phyloP scores from a whole-genome alignment of 1,284 basidiomycete genomes.

The Austroboletus rostrupii region DNA sequence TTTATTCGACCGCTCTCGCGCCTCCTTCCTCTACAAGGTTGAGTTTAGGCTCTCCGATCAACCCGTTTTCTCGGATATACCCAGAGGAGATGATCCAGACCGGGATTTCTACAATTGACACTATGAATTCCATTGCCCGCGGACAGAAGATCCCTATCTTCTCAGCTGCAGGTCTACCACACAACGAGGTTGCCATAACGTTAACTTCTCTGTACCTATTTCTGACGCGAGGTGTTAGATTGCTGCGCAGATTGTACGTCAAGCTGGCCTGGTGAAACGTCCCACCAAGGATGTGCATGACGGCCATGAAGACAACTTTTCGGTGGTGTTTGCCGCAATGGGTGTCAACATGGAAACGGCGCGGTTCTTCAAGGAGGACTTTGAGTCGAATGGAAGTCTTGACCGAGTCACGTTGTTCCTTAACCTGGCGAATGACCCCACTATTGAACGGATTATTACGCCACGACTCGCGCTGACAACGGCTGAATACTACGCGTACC shows the following conservation, averaged over 20 bases:
- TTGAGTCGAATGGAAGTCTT: conserved; percentile 97
- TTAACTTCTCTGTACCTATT: conserved; percentile 16
- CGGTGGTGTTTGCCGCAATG: conserved; percentile 99
- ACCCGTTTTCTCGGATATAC: conserved; percentile 98
- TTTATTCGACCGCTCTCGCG: conserved; percentile 6
- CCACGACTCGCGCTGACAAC: conserved; percentile 97
- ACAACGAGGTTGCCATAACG: conserved; percentile 79
- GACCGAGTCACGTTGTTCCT: conserved; percentile 98
- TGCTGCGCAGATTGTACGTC: conserved; percentile 99
- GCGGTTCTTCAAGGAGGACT: conserved; percentile 99
- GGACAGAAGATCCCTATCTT: conserved; percentile 99
- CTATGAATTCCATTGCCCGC: conserved; percentile 99
- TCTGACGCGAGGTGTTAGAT: conserved; percentile 56
- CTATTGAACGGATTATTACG: conserved; percentile 99
- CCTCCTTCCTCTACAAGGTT: conserved; percentile 17
- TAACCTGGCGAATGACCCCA: conserved; percentile 99
- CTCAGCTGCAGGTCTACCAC: conserved; percentile 97
- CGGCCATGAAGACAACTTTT: conserved; percentile 99
- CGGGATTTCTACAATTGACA: conserved; percentile 98
- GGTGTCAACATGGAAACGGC: conserved; percentile 99
- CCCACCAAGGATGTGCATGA: conserved; percentile 97
- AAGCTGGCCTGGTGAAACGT: conserved; percentile 94
- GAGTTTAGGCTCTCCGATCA: conserved; percentile 88
- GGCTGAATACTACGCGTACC: conserved; percentile 99
- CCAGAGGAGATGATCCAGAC: conserved; percentile 99